phyloP scores from a whole-genome alignment of 768 basidiomycete species.

The Tylopilus felleus region DNA sequence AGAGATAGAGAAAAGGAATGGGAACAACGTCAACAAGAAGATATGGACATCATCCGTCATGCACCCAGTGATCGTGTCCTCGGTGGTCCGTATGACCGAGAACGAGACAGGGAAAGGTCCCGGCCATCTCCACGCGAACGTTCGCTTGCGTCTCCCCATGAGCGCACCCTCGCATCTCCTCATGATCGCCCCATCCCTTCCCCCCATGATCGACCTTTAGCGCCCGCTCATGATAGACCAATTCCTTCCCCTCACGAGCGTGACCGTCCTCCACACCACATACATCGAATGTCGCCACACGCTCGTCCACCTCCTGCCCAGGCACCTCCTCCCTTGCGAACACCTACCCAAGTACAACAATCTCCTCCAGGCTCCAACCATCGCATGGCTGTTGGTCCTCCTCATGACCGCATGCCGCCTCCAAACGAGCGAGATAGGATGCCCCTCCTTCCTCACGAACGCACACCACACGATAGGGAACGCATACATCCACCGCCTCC shows the following conservation, averaged over 20 bases:
- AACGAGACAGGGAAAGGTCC: slow-evolving; percentile 24
- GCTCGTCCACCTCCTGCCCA: slow-evolving; percentile 20
- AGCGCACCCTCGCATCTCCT: slow-evolving; percentile 21
- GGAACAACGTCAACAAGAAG: slow-evolving; percentile 29
- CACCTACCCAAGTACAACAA: slow-evolving; percentile 16
- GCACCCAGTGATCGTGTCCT: slow-evolving; percentile 24
- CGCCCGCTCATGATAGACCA: slow-evolving; percentile 22
- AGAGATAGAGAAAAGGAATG: slow-evolving; percentile 30
- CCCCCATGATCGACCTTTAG: slow-evolving; percentile 19
- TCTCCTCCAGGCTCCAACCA: slow-evolving; percentile 25
- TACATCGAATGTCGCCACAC: slow-evolving; percentile 26
- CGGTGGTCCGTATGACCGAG: slow-evolving; percentile 23
- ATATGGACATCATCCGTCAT: slow-evolving; percentile 27
- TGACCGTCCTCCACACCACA: slow-evolving; percentile 18
- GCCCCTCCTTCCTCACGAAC: slow-evolving; percentile 22
- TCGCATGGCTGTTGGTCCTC: slow-evolving; percentile 19
- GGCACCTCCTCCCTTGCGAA: slow-evolving; percentile 11
- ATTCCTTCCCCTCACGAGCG: slow-evolving; percentile 27
- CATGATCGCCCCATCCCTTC: slow-evolving; percentile 23
- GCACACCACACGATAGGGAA: slow-evolving; percentile 21
- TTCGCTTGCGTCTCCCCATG: slow-evolving; percentile 21
- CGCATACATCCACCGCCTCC: slow-evolving; percentile 29
- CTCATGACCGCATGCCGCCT: slow-evolving; percentile 24
- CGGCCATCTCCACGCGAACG: slow-evolving; percentile 27
- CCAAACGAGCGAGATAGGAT: slow-evolving; percentile 27